Conservation (phyloP, 75 land plant species). For the Adiantum capillusveneris region DNA sequence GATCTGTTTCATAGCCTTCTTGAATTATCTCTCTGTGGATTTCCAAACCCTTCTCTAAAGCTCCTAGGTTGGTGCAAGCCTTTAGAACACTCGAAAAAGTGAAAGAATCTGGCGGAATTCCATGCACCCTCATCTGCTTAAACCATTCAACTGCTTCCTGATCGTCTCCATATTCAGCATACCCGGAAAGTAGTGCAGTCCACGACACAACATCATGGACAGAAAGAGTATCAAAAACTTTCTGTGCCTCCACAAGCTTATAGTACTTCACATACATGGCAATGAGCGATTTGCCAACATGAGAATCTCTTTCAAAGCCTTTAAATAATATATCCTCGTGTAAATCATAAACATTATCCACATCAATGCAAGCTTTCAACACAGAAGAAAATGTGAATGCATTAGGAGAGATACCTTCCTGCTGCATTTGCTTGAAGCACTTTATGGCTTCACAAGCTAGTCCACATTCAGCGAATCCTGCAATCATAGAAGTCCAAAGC, state of each 20-base stretch:
- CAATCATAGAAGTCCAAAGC: constrained; percentile 10
- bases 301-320: constrained; percentile 5
- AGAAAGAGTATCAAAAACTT: constrained; percentile 10
- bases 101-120: constrained; percentile 18
- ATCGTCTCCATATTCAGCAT: constrained; percentile 4
- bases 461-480: background rate
- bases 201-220: constrained; percentile 8
- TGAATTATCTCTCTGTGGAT: constrained; percentile 15
- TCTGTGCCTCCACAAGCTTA: background rate
- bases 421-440: constrained; percentile 26
- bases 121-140: constrained; percentile 8
- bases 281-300: constrained; percentile 11
- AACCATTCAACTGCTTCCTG: constrained; percentile 12
- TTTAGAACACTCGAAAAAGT: constrained; percentile 24
- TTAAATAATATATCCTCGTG: background rate
- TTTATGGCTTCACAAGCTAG: constrained; percentile 1
- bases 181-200: constrained; percentile 15
- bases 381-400: constrained; percentile 6
- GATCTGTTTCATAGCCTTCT: constrained; percentile 5
- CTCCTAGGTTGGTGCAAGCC: constrained; percentile 18
- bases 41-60: constrained; percentile 19
- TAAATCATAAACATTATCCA: background rate
- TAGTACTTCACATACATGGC: constrained; percentile 9
- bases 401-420: constrained; percentile 13
- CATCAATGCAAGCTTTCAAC: constrained; percentile 8